Evolutionary conservation across 2,329 filamentous ascomycete genomes (phyloP), one percentile per base, ranked within the genome.

Genomic region (Nectriaceae sp.): DNA sequence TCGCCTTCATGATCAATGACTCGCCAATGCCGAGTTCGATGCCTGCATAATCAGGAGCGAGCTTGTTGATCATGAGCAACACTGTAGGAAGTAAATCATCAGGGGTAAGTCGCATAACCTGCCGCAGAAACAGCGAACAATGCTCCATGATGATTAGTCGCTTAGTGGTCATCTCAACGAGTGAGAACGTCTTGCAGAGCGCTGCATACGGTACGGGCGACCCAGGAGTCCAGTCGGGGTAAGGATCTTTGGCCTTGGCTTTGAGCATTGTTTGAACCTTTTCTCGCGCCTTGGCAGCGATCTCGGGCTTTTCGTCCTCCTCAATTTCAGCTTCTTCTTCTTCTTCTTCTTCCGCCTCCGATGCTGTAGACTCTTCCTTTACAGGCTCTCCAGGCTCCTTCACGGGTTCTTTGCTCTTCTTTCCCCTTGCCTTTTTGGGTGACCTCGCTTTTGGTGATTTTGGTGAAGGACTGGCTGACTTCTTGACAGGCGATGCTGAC

Each of bases 11-110:
- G 62, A 99, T 97, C 21, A 99, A 73, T 1, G 93, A 97, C 71
- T 99, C 94, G 47, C 94, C 94, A 60, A 99, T 99, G n/a, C 94
- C 94, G 22, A 99, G 79, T 70, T 99, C 94, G 54, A 99, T 92
- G 18, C 94, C 94, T 37, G 92, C 88, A 68, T 97, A 99, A 65
- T 99, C 94, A 3, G 94, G 93, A 3, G 94, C 94, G 21, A 99
- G 83, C 69, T 97, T 97, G 73, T 97, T 97, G 69, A 96, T 89
- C 94, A 99, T 97, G 22, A 99, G 82, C 54, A 96, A 78, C 20
- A 97, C 86, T 0, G 90, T 96, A 0, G 92, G 85, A 2, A 97
- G 79, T 18, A 99, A 78, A 65, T 99, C 94, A 15, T 85, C 78
- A 0, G 94, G 94, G 0, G 91, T 97, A 29, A 99, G 76, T 16